Evolutionary conservation across 352 stramenopile species (phyloP), one percentile per base, ranked within the genome.

Genomic region (Globisporangium cederbergense): DNA sequence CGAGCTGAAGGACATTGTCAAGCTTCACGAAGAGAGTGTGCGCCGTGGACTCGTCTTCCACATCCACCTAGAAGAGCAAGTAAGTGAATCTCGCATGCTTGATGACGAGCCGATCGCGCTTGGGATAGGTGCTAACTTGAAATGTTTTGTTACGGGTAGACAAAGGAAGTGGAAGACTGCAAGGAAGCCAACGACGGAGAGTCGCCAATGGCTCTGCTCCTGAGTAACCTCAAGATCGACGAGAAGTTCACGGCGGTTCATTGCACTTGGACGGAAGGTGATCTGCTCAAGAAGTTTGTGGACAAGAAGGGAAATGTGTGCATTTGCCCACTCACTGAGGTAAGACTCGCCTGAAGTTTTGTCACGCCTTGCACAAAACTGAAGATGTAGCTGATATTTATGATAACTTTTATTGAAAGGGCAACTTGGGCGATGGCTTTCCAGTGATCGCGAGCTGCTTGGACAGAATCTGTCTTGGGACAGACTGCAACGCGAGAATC

Each of bases 231-330:
- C 16, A 75, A 79, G 65, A 79, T 90, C 55, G 79, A 90, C 46
- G 67, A 83, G 25, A 90, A 90, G 65, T 89, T 90, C 61, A 92
- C 83, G 20, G 83, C 83, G 13, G 83, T 92, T 20, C 83, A 92
- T 60, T 90, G 81, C 68, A 90, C 81, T 4, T 90, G 81, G 79
- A 92, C 83, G 2, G 70, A 89, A 30, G 70, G 75, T 11, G 73
- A 81, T 0, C 68, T 83, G 28, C 71, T 90, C 0, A 72, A 81
- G 57, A 58, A 82, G 54, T 92, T 78, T 38, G 83, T 89, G 11
- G 69, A 75, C 14, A 79, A 77, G 62, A 74, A 81, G 45, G 81
- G 81, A 43, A 90, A 90, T 45, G 81, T 89, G 13, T 92, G 83
- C 75, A 89, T 92, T 49, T 90, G 79, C 45, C 81, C 83, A 10